These are phyloP conservation scores for Penicillium ochrochloron DNA, from an alignment of 495 filamentous ascomycete genomes.

Conservation along the genomic window DNA sequence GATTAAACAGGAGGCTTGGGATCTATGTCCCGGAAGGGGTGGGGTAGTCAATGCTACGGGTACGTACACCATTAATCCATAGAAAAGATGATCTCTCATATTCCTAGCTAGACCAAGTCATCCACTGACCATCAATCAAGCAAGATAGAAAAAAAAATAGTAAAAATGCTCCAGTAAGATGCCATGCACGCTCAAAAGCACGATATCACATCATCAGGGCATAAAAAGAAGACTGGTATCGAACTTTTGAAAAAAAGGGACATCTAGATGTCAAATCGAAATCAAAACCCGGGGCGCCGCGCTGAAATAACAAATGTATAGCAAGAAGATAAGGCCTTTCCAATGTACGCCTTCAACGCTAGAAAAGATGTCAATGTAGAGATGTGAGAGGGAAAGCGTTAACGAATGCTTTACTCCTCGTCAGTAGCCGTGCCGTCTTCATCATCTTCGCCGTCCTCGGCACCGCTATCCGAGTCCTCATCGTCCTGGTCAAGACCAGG, in stretches of 20 bases:
- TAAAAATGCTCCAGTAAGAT: constrained; percentile 1
- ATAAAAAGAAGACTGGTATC: constrained; percentile 26
- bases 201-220: constrained; percentile 25
- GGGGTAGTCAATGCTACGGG: neutral
- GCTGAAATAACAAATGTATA: constrained; percentile 28
- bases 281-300: constrained; percentile 30
- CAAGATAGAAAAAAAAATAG: neutral
- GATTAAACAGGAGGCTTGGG: neutral
- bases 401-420: constrained; percentile 33
- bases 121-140: neutral
- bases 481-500: constrained; percentile 67
- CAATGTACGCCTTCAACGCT: neutral
- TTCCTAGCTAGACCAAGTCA: neutral
- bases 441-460: constrained; percentile 36
- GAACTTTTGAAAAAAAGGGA: constrained; percentile 24
- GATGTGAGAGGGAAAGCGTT: neutral
- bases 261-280: constrained; percentile 13
- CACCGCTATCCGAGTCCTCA: constrained; percentile 50
- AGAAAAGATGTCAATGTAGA: neutral
- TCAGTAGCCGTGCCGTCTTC: constrained; percentile 46
- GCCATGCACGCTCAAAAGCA: constrained; percentile 18
- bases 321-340: constrained; percentile 11
- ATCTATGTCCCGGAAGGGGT: no score
- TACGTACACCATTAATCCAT: neutral
- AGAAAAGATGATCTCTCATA: neutral